Evolutionary conservation across 2,329 filamentous ascomycete species (phyloP).

Genomic region (Spiromastix sp.): DNA sequence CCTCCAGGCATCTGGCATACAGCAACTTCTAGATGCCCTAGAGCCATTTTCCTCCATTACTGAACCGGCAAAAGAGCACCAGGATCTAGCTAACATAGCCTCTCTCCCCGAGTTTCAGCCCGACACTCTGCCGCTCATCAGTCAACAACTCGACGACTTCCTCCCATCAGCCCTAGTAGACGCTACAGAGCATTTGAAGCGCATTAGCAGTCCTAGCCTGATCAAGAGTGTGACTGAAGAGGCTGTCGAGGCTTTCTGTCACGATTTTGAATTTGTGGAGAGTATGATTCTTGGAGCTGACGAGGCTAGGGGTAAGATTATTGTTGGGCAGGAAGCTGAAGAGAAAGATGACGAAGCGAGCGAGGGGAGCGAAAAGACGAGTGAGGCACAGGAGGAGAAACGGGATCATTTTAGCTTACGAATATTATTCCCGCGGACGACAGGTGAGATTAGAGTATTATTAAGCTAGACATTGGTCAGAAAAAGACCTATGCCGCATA

Average conservation of each 20-base stretch:
- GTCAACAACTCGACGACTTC: conserved; percentile 77
- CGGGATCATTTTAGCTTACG: conserved; percentile 33
- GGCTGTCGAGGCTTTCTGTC: conserved; percentile 73
- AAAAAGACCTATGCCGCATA: no score
- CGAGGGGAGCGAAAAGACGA: conserved; percentile 5
- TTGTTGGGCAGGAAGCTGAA: conserved; percentile 16
- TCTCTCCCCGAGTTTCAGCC: conserved; percentile 49
- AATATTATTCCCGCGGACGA: conserved; percentile 53
- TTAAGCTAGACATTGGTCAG: conserved; percentile 39
- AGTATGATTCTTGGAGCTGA: conserved; percentile 50
- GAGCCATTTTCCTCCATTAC: conserved; percentile 25
- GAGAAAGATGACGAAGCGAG: conserved; percentile 12
- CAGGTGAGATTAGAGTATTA: conserved; percentile 53
- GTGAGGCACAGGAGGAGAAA: conserved; percentile 25
- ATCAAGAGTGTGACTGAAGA: conserved; percentile 69
- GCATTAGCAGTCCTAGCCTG: conserved; percentile 60
- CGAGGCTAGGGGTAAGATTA: conserved; percentile 33
- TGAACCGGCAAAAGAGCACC: conserved; percentile 13
- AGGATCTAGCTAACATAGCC: conserved; percentile 45
- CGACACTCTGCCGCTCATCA: conserved; percentile 52
- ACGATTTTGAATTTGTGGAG: conserved; percentile 67
- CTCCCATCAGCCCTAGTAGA: conserved; percentile 89
- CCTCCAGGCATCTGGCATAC: conserved; percentile 62
- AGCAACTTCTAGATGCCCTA: conserved; percentile 51
- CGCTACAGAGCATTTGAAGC: conserved; percentile 68